phyloP scores from a whole-genome alignment of 2,329 filamentous ascomycete genomes.

The Diaporthe batatas region DNA sequence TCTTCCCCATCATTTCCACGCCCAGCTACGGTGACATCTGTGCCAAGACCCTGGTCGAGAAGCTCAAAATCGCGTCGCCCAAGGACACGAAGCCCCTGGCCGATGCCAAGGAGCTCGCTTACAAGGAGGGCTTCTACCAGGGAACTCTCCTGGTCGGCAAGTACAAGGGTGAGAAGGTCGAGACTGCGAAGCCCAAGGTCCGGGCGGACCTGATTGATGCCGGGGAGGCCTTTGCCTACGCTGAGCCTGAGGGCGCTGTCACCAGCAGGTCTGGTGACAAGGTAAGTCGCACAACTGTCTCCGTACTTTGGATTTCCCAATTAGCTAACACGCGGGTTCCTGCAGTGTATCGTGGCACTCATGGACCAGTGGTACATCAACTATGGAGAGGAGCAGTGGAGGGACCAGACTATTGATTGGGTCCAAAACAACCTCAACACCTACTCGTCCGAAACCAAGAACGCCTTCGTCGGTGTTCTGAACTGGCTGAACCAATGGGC shows the following conservation, averaged over 20 bases:
- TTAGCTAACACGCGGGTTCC: neutral
- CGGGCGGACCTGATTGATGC: slow-evolving; percentile 81
- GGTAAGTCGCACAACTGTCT: slow-evolving; percentile 28
- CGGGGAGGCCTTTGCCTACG: slow-evolving; percentile 88
- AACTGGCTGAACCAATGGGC: slow-evolving; percentile 98
- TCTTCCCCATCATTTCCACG: slow-evolving; percentile 89
- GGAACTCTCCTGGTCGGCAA: slow-evolving; percentile 88
- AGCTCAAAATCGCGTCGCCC: slow-evolving; percentile 95
- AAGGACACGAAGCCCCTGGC: slow-evolving; percentile 93
- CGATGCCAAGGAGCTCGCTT: slow-evolving; percentile 95
- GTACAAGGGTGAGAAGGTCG: slow-evolving; percentile 88
- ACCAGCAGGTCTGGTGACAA: slow-evolving; percentile 91
- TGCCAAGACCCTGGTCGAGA: slow-evolving; percentile 86
- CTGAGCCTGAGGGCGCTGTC: slow-evolving; percentile 91
- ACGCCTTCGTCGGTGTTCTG: slow-evolving; percentile 86
- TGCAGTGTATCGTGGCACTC: slow-evolving; percentile 84
- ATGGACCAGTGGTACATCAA: slow-evolving; percentile 99
- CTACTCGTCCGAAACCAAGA: slow-evolving; percentile 81
- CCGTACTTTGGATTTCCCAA: neutral
- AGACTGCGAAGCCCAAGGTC: slow-evolving; percentile 88
- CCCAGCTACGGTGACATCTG: slow-evolving; percentile 88
- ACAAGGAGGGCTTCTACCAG: slow-evolving; percentile 98
- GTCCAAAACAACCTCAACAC: slow-evolving; percentile 83
- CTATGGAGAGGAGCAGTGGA: slow-evolving; percentile 94
- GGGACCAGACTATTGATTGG: slow-evolving; percentile 78